These are phyloP conservation scores for Ophiostoma sp. DNA, from an alignment of 2,329 filamentous ascomycete genomes.

Conservation along the genomic window DNA sequence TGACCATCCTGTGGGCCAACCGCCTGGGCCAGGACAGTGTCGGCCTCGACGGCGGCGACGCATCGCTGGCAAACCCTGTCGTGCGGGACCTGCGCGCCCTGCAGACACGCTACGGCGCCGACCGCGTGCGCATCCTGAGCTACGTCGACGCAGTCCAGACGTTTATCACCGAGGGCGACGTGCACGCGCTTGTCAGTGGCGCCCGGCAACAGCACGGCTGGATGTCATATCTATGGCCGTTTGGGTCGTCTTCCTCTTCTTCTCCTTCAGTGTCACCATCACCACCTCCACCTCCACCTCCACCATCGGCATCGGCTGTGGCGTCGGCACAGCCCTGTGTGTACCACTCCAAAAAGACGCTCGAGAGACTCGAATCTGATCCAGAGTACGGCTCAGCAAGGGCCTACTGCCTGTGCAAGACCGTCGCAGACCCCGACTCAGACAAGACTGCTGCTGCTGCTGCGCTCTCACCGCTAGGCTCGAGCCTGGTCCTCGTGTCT, in stretches of 20 bases:
- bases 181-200: constrained; percentile 33
- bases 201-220: background rate
- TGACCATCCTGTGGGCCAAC: constrained; percentile 81
- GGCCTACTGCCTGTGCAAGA: constrained; percentile 26
- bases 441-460: background rate
- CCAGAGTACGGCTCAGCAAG: constrained; percentile 19
- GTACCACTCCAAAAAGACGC: constrained; percentile 17
- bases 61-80: constrained; percentile 39
- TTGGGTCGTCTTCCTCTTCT: background rate
- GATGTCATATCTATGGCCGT: background rate
- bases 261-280: background rate
- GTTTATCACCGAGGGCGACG: constrained; percentile 52
- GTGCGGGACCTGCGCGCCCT: constrained; percentile 59
- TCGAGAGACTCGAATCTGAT: constrained; percentile 13
- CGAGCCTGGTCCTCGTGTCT: constrained; percentile 71
- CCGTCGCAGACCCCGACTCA: constrained; percentile 8
- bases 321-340: constrained; percentile 12
- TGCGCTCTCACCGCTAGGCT: constrained; percentile 34
- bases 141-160: constrained; percentile 76
- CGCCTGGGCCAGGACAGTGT: constrained; percentile 59
- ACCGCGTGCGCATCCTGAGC: constrained; percentile 61
- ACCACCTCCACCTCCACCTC: background rate
- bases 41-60: constrained; percentile 36
- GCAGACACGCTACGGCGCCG: constrained; percentile 54
- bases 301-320: background rate